Base-by-base conservation (phyloP, 2,329 filamentous ascomycete species). In the Dactylellina leptospora region DNA sequence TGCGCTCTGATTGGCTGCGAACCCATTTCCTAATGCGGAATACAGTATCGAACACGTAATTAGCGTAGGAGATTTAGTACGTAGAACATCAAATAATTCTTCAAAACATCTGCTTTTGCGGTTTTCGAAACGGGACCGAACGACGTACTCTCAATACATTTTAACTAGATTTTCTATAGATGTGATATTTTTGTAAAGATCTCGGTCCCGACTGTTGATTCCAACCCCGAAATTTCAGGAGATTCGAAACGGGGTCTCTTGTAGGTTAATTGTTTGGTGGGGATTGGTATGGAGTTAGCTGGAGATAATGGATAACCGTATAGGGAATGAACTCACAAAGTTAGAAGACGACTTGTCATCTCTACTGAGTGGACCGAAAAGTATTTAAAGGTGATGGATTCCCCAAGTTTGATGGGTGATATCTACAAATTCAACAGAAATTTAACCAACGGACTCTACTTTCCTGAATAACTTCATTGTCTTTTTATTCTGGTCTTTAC, bases 1-100 rank as follows among this genome's bases (percentile, higher is more conserved):
- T n/a, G n/a, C n/a, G 6, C 10, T 51, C 28, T 64, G 42, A 64
- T 64, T 64, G 61, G 61, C 33, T 42, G 11, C 16, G 23, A 22
- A 66, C 13, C 23, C 13, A 11, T 58, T 22, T 18, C 51, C 51
- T 20, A 18, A 58, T 27, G 33, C 27, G 61, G 53, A 33, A 27
- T 56, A 50, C 50, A 18, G 28, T n/a, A n/a, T n/a, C n/a, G n/a
- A n/a, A n/a, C n/a, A n/a, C n/a, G n/a, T n/a, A n/a, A n/a, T n/a
- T n/a, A n/a, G n/a, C n/a, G n/a, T n/a, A n/a, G 28, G 18, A 18
- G 3, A 30, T 33, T 33, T 44, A 1, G 18, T n/a, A n/a, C n/a
- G n/a, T n/a, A n/a, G n/a, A n/a, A n/a, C n/a, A n/a, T n/a, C n/a
- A n/a, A n/a, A n/a, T n/a, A n/a, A n/a, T n/a, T n/a, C n/a, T n/a